Percentiles rank a stretch among this genome's conserved stretches.
Evolutionary conservation across 345 rosid genomes (phyloP).

Genomic region (Lagerstroemia speciosa): DNA sequence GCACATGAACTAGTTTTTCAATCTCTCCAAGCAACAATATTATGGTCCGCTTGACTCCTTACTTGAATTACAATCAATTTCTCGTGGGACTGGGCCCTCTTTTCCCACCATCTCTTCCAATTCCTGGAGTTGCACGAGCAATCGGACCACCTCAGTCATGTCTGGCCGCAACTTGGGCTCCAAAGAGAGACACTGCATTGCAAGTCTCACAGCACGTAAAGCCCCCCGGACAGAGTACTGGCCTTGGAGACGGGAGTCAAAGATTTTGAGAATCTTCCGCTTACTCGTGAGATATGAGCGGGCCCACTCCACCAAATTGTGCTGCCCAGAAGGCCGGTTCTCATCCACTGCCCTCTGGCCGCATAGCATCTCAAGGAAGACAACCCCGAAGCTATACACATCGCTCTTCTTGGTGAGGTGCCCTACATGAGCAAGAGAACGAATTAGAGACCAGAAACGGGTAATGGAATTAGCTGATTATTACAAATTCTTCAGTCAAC

Average conservation of each 20-base stretch:
- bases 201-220: constrained; percentile 42
- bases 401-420: constrained; percentile 75
- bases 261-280: constrained; percentile 57
- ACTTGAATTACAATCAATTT: background rate
- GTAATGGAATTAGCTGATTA: no score
- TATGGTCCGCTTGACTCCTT: background rate
- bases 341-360: constrained; percentile 76
- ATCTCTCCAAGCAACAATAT: background rate
- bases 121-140: constrained; percentile 47
- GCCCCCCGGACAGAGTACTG: constrained; percentile 44
- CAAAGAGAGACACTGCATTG: constrained; percentile 56
- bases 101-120: constrained; percentile 12
- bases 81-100: background rate
- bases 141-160: constrained; percentile 60
- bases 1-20: background rate
- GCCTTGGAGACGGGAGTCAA: constrained; percentile 60
- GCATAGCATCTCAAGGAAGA: constrained; percentile 74
- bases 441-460: background rate
- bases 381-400: constrained; percentile 87
- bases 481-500: no score
- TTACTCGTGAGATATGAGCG: constrained; percentile 64
- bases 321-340: constrained; percentile 70
- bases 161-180: constrained; percentile 71
- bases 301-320: constrained; percentile 85
- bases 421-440: constrained; percentile 23